Base-by-base conservation (phyloP, 306 rosid genomes). In the Medicago ruthenica region DNA sequence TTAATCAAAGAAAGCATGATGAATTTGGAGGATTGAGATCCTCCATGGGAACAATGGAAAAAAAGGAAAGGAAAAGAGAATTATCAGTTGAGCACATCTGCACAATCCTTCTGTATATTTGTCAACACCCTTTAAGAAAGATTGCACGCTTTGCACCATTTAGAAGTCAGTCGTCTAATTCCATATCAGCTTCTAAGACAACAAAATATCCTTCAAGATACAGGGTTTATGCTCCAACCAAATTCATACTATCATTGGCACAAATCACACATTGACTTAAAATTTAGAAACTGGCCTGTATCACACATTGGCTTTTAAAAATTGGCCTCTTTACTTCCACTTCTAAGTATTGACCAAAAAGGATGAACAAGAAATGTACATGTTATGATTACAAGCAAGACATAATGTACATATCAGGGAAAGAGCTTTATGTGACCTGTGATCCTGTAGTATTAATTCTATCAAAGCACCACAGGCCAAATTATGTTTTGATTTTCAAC, bases 401-500 rank as follows among this genome's bases (percentile, higher is more conserved):
- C 18, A 59, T 44, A 18, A 12, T 44, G 44, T 18, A 27, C 13
- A 69, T 44, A 39, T 45, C 42, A 44, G 27, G 8, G n/a, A 77
- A 57, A 69, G 37, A 70, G 21, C 76, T 60, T 70, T 61, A n/a
- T 61, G 66, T 24, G 57, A 65, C 31, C 53, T 17, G 75, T 36
- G 55, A 60, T 54, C 24, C 27, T 36, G 71, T 51, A 55, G 55
- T 59, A 20, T 47, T 80, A 58, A 22, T 67, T 67, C 55, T 67
- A 47, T 45, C 31, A 45, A 41, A 36, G 24, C 47, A 50, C 48
- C 50, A 47, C 63, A 55, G 47, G 44, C 27, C 67, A 50, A 39
- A 61, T 50, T 41, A 16, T 59, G 45, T 67, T 42, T 64, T 51
- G 40, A 34, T 16, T 79, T 69, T 79, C 81, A 71, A 77, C 79